These are phyloP conservation scores for Aspergillus fumigatiaffinis DNA, from an alignment of 2,329 filamentous ascomycete species.

Conservation along the genomic window DNA sequence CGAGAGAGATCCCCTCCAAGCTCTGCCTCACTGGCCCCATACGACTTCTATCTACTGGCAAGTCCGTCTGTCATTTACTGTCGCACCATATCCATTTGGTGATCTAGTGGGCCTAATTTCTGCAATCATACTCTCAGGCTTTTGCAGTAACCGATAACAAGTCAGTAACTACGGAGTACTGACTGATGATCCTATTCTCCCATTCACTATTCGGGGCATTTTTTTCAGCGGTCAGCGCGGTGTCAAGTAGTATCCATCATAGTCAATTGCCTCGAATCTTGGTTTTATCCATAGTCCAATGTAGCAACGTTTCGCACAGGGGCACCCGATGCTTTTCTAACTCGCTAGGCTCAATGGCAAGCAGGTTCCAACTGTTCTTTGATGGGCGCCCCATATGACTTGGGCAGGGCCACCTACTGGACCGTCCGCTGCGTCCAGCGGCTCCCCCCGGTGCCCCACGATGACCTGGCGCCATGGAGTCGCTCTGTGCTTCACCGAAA, in stretches of 20 bases:
- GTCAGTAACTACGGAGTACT: neutral
- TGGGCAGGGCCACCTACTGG: slow-evolving; percentile 18
- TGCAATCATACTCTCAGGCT: neutral
- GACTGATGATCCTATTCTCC: neutral
- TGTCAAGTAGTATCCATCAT: neutral
- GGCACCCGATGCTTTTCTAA: slow-evolving; percentile 12
- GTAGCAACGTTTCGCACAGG: neutral
- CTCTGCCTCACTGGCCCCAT: neutral
- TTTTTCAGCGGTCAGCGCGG: no score
- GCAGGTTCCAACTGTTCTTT: slow-evolving; percentile 16
- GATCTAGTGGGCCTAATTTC: neutral
- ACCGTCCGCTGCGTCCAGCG: slow-evolving; percentile 10
- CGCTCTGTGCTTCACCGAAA: slow-evolving; percentile 18
- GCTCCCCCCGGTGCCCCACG: slow-evolving; percentile 22
- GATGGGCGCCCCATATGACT: slow-evolving; percentile 14
- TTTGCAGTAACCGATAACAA: neutral
- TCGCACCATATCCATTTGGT: neutral
- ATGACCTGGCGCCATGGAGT: slow-evolving; percentile 20
- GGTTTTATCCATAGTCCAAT: neutral
- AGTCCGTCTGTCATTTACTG: neutral
- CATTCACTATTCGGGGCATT: neutral
- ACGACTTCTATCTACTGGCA: neutral
- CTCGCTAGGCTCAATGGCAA: slow-evolving; percentile 7
- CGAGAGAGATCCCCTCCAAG: neutral
- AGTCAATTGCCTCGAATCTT: neutral